Base-by-base conservation (phyloP, 2,329 filamentous ascomycete species). In the Fusarium scirpi region DNA sequence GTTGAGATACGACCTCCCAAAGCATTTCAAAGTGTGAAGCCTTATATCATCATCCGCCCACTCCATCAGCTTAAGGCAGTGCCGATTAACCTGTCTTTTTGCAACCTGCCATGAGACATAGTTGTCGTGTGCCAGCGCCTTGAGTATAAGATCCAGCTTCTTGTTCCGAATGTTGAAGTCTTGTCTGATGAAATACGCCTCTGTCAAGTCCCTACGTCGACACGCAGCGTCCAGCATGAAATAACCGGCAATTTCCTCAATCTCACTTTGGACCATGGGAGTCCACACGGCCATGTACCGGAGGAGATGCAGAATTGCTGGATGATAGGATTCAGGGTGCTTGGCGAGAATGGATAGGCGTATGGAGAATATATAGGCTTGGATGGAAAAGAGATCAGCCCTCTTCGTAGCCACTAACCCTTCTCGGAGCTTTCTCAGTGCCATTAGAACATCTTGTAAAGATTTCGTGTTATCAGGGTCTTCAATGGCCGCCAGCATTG, bases 351-450 rank as follows among this genome's bases (percentile, higher is more conserved):
- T 91, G 25, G 92, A 90, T 27, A 94, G 86, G 58, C 94, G 91
- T 74, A 97, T 93, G 75, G 93, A 94, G 84, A 98, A 98, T 67
- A 97, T 89, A 81, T 98, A 97, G 18, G 91, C 93, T 73, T 94
- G 90, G n/a, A 92, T 89, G 2, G 95, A 91, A 80, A 99, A 99
- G 55, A 88, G 85, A 77, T 97, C 92, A 38, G 86, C 84, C 22
- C 94, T 89, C 56, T 90, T 89, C 11, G 92, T 90, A 15, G 93
- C 93, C 5, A 97, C 89, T 49, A 98, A 91, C 25, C 91, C 94
- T 83, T 99, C 96, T 60, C 96, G 90, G 32, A 99, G 88, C 79
- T 98, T 98, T 67, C 96, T 91, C 77, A 98, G 90, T 5, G 95
- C 93, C 75, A 92, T 88, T 57, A 98, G 85, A 55, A 98, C 89